Conservation (phyloP, 192 early-diverging fungal species). For the Coemansia sp. region DNA sequence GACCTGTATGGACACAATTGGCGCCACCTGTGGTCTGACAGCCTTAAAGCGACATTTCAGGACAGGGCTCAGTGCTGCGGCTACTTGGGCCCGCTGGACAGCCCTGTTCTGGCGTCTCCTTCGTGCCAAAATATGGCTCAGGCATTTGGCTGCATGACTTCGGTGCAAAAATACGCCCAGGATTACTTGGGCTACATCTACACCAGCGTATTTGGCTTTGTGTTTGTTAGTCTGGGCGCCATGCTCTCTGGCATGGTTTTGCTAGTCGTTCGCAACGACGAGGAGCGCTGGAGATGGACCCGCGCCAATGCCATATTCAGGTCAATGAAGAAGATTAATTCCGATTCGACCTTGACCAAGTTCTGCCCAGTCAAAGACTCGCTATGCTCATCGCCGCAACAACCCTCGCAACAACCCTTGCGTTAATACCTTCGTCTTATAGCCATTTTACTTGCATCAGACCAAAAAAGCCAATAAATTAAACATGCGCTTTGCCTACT, state of each 20-base stretch:
- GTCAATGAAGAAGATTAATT: slow-evolving; percentile 8
- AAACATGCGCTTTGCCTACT: slow-evolving; percentile 3
- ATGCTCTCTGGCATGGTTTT: slow-evolving; percentile 33
- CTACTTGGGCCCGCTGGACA: slow-evolving; percentile 31
- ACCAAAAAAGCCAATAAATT: too few species aligned
- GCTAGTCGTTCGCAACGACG: slow-evolving; percentile 37
- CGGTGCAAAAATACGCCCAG: slow-evolving; percentile 36
- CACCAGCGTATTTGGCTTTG: slow-evolving; percentile 38
- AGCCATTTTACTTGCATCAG: neutral
- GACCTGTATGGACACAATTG: slow-evolving; percentile 40
- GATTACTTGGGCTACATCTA: slow-evolving; percentile 28
- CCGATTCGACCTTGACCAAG: neutral
- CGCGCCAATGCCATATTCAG: slow-evolving; percentile 39
- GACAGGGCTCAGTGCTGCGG: slow-evolving; percentile 30
- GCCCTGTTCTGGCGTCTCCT: slow-evolving; percentile 13
- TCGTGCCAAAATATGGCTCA: slow-evolving; percentile 5
- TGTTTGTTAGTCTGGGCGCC: slow-evolving; percentile 30
- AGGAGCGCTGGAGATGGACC: slow-evolving; percentile 42
- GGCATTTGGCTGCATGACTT: slow-evolving; percentile 26
- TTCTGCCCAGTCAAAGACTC: too few species aligned
- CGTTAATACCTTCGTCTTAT: too few species aligned
- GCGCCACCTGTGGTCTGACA: slow-evolving; percentile 35
- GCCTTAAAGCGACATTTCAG: slow-evolving; percentile 22
- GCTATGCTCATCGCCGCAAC: too few species aligned
- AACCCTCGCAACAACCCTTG: too few species aligned